Conservation (phyloP, 139 green algal species). For the Chlorella vulgaris region DNA sequence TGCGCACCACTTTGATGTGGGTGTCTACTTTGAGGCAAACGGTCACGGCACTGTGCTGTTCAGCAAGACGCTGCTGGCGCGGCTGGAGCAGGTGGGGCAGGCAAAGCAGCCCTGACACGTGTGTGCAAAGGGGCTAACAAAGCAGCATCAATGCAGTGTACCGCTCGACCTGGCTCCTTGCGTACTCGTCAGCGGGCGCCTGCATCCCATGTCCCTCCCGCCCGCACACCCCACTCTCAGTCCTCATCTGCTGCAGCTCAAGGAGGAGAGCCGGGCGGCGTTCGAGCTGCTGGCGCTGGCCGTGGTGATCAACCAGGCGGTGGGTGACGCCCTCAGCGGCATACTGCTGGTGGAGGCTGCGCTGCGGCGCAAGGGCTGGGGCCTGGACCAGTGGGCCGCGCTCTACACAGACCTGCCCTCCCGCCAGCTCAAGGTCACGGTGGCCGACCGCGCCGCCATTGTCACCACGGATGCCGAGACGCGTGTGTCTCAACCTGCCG, state of each 20-base stretch:
- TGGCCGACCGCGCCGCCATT: constrained; percentile 77
- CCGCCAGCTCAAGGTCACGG: constrained; percentile 79
- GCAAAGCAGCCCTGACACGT: no score
- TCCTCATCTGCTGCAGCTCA: constrained; percentile 8
- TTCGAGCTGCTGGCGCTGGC: constrained; percentile 68
- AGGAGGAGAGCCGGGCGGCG: constrained; percentile 27
- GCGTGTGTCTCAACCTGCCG: constrained; percentile 60
- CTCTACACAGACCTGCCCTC: constrained; percentile 93
- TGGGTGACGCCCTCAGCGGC: constrained; percentile 90
- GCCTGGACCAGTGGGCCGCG: constrained; percentile 73
- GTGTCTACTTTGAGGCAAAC: constrained; percentile 99
- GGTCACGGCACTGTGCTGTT: constrained; percentile 97
- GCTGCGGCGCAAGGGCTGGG: constrained; percentile 66
- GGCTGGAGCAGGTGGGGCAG: constrained; percentile 59
- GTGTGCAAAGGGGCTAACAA: no score
- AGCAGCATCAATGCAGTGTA: no score
- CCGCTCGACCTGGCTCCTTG: no score
- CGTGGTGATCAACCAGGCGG: constrained; percentile 87
- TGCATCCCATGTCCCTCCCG: no score
- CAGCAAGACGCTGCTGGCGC: constrained; percentile 53
- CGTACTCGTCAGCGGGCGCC: no score
- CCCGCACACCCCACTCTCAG: no score
- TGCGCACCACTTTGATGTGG: constrained; percentile 86
- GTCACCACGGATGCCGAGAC: constrained; percentile 80
- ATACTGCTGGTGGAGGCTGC: constrained; percentile 91